Evolutionary conservation across 1,284 basidiomycete genomes (phyloP).

Genomic region (Kwoniella shivajii): DNA sequence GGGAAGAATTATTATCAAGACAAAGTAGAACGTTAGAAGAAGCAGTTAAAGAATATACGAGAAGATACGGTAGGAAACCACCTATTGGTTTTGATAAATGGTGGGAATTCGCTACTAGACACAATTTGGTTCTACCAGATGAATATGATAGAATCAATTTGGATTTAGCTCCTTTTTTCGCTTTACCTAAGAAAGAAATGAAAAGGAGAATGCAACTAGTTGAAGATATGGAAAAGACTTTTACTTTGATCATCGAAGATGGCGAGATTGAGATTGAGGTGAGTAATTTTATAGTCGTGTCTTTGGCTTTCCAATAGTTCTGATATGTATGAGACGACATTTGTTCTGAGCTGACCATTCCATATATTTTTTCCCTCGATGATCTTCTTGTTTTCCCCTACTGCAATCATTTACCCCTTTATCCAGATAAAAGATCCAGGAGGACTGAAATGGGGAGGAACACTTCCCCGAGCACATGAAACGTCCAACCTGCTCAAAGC

Average conservation of each 20-base stretch:
- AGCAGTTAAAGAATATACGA: conserved; percentile 74
- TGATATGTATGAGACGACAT: too few relatives aligned
- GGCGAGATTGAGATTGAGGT: conserved; percentile 42
- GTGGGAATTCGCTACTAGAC: conserved; percentile 75
- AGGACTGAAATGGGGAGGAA: conserved; percentile 48
- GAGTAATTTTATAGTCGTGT: conserved; percentile 7
- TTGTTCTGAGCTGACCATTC: too few relatives aligned
- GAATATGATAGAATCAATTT: conserved; percentile 80
- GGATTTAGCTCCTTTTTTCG: conserved; percentile 81
- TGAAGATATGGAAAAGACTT: conserved; percentile 46
- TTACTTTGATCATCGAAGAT: conserved; percentile 42
- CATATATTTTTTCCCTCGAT: neutral
- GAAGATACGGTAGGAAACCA: conserved; percentile 73
- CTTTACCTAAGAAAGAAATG: conserved; percentile 69
- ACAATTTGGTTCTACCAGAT: conserved; percentile 77
- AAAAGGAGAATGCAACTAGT: conserved; percentile 64
- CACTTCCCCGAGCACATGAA: conserved; percentile 39
- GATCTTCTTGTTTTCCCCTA: neutral
- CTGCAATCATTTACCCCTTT: neutral
- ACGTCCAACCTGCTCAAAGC: conserved; percentile 45
- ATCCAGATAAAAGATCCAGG: conserved; percentile 41
- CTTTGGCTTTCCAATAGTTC: too few relatives aligned
- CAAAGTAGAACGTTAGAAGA: conserved; percentile 74
- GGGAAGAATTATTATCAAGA: conserved; percentile 64
- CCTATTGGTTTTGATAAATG: conserved; percentile 85